phyloP scores from a whole-genome alignment of 306 rosid genomes.

The Casuarina equisetifolia region DNA sequence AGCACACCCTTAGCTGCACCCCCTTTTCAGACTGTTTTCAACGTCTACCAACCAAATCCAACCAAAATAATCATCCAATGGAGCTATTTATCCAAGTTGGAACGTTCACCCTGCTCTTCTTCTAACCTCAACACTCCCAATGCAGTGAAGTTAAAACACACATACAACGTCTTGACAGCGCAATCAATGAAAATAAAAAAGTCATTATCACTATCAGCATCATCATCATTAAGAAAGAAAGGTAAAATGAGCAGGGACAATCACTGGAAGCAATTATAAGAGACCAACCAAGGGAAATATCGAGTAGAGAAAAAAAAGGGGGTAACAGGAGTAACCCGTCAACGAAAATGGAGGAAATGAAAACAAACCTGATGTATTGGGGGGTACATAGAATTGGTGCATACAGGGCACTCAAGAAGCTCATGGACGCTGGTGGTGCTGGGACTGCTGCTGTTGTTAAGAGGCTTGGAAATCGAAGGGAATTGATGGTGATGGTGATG shows the following conservation, averaged over 20 bases:
- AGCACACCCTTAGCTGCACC: not conserved
- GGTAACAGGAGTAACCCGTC: conserved; percentile 7
- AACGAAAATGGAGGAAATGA: conserved; percentile 26
- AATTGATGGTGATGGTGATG: conserved; percentile 44
- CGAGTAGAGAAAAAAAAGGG: not conserved
- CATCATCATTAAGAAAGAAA: too few species aligned
- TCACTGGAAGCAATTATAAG: not conserved
- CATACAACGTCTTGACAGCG: not conserved
- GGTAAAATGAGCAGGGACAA: too few species aligned
- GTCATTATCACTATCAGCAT: not conserved
- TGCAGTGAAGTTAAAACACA: conserved; percentile 6
- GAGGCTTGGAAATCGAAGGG: conserved; percentile 53
- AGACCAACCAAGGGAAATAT: conserved; percentile 2
- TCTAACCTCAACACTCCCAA: conserved; percentile 6
- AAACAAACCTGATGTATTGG: conserved; percentile 70
- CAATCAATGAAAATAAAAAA: not conserved
- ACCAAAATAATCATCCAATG: conserved; percentile 14
- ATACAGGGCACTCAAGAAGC: conserved; percentile 82
- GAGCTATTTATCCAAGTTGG: not conserved
- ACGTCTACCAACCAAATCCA: conserved; percentile 2
- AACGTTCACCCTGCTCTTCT: not conserved
- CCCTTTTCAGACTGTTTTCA: not conserved
- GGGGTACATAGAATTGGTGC: conserved; percentile 79
- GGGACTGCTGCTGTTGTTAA: conserved; percentile 35
- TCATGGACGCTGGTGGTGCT: conserved; percentile 61